These are phyloP conservation scores for Phytophthora fragariae DNA, from an alignment of 352 stramenopile species.

Conservation along the genomic window DNA sequence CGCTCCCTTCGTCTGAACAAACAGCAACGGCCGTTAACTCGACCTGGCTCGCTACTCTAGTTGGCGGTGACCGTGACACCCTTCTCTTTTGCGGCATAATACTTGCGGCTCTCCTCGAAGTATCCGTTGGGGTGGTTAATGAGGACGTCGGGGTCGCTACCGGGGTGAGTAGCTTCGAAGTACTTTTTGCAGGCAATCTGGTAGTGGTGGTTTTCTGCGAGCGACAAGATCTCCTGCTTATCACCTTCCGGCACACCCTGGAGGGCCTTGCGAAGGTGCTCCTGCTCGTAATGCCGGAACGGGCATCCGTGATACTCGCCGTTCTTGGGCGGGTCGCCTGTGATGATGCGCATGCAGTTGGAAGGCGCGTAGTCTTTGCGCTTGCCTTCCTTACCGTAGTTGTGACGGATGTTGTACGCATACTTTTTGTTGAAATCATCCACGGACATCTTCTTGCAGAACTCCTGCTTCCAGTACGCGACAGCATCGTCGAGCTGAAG, in stretches of 20 bases:
- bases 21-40: not conserved
- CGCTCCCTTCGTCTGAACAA: not conserved
- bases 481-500: constrained; percentile 97
- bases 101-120: constrained; percentile 96
- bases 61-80: constrained; percentile 57
- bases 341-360: constrained; percentile 98
- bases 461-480: constrained; percentile 95
- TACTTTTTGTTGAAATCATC: constrained; percentile 99
- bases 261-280: constrained; percentile 92
- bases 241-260: constrained; percentile 81
- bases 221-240: constrained; percentile 93
- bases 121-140: constrained; percentile 99
- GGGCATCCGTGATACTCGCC: constrained; percentile 98
- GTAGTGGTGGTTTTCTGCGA: constrained; percentile 95
- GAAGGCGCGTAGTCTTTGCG: constrained; percentile 97
- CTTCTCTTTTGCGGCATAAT: constrained; percentile 89
- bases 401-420: constrained; percentile 99
- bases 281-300: constrained; percentile 96
- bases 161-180: constrained; percentile 95
- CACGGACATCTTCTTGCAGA: constrained; percentile 94
- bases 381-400: constrained; percentile 99
- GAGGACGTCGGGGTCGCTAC: constrained; percentile 89
- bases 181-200: constrained; percentile 98
- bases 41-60: constrained; percentile 28
- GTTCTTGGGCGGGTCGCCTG: constrained; percentile 91